A percentile compares a stretch with the other conserved stretches of the same genome.
These are phyloP conservation scores for Vachellia pachyceras DNA, from an alignment of 306 rosid species.

Conservation along the genomic window DNA sequence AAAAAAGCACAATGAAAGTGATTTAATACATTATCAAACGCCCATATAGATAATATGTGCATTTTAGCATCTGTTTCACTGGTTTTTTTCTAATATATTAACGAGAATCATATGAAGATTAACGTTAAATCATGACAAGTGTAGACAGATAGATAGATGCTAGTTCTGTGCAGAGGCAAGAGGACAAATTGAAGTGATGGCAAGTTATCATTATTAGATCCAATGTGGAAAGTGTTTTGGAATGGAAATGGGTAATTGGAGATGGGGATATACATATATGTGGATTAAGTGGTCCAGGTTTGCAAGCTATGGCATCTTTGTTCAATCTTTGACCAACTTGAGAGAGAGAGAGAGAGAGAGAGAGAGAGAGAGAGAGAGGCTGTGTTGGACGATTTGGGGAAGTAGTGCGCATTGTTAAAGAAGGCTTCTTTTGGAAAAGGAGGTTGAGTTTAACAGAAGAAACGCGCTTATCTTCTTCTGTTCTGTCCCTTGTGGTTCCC, in stretches of 20 bases:
- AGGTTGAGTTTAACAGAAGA: neutral
- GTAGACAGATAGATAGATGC: neutral
- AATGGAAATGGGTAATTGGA: neutral
- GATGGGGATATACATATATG: neutral
- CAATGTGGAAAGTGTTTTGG: neutral
- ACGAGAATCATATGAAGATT: neutral
- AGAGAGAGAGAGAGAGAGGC: neutral
- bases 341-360: neutral
- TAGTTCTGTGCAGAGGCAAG: neutral
- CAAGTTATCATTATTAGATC: neutral
- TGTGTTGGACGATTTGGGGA: neutral
- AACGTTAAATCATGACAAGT: neutral
- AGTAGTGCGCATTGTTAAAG: neutral
- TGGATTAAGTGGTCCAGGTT: neutral
- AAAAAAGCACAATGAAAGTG: too few species aligned
- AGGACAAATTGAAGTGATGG: neutral
- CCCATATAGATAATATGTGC: too few species aligned
- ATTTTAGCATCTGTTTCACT: too few species aligned
- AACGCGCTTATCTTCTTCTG: neutral
- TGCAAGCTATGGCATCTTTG: neutral
- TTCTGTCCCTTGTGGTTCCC: neutral
- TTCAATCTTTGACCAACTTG: neutral
- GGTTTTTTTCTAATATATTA: too few species aligned
- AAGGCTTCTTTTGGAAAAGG: neutral
- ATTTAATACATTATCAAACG: too few species aligned